Percentiles rank a stretch among this genome's conserved stretches.
Evolutionary conservation across 108 stramenopile genomes (phyloP).

Genomic region (Nitzschia sp.): DNA sequence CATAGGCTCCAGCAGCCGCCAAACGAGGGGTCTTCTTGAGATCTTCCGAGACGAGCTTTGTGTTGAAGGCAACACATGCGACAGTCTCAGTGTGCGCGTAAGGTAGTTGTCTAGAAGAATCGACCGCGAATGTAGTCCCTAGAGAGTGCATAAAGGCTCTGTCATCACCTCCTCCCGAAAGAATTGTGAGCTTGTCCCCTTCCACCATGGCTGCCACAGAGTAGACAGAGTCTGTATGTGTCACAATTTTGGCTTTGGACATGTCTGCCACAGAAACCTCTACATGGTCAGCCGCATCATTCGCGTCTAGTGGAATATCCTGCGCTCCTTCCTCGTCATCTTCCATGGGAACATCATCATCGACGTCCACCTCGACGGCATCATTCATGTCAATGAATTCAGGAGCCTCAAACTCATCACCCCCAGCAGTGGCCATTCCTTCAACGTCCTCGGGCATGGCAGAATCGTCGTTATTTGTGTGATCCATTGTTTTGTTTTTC

Average conservation of each 20-base stretch:
- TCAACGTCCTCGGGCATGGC: too few relatives aligned
- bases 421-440: too few relatives aligned
- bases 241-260: constrained; percentile 43
- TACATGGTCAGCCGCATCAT: not conserved
- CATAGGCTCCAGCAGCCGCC: constrained; percentile 81
- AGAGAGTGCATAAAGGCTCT: constrained; percentile 78
- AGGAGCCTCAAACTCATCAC: constrained; percentile 11
- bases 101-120: constrained; percentile 30
- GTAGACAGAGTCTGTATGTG: constrained; percentile 73
- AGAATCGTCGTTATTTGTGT: too few relatives aligned
- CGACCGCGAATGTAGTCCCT: not conserved
- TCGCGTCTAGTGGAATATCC: not conserved
- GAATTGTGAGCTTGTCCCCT: constrained; percentile 46
- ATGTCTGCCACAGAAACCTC: constrained; percentile 22
- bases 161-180: constrained; percentile 93
- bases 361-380: constrained; percentile 74
- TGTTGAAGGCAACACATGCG: constrained; percentile 80
- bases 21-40: constrained; percentile 48
- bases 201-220: constrained; percentile 63
- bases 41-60: constrained; percentile 44
- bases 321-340: constrained; percentile 69
- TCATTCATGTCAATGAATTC: constrained; percentile 68
- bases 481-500: too few relatives aligned
- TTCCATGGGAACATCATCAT: constrained; percentile 56
- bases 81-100: constrained; percentile 88